Evolutionary conservation across 2,329 filamentous ascomycete genomes (phyloP).

Genomic region (Microdochium nivale): DNA sequence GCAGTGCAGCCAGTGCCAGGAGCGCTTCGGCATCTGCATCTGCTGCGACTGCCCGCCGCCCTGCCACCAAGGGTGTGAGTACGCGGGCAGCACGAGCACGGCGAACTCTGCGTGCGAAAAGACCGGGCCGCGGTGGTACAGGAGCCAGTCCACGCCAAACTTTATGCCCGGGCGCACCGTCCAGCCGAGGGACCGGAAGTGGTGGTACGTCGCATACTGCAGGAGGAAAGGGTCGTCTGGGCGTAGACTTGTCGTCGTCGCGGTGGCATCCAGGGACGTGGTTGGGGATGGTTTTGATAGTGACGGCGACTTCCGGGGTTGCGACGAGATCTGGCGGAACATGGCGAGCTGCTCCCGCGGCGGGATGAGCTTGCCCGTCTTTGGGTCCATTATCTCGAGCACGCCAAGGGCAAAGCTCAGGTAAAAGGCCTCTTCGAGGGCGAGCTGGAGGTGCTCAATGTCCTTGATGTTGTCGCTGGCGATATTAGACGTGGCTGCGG

Average conservation of each 20-base stretch:
- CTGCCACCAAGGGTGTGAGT: conserved; percentile 66
- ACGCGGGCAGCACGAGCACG: conserved; percentile 75
- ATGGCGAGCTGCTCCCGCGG: conserved; percentile 52
- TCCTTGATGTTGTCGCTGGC: conserved; percentile 27
- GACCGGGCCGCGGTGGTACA: conserved; percentile 87
- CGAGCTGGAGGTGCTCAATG: conserved; percentile 84
- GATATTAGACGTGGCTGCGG: background rate
- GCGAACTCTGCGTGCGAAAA: conserved; percentile 95
- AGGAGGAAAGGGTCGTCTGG: conserved; percentile 81
- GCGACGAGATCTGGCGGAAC: conserved; percentile 54
- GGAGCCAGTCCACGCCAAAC: conserved; percentile 88
- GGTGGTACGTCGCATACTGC: conserved; percentile 86
- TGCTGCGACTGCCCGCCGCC: conserved; percentile 30
- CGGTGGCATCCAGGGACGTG: background rate
- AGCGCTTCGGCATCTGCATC: conserved; percentile 31
- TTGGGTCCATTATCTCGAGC: conserved; percentile 51
- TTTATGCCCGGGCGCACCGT: conserved; percentile 88
- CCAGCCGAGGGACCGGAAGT: conserved; percentile 94
- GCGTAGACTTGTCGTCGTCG: background rate
- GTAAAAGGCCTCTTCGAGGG: conserved; percentile 86
- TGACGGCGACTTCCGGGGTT: background rate
- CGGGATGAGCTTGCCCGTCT: conserved; percentile 35
- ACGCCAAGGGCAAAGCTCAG: conserved; percentile 72
- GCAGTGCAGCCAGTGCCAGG: conserved; percentile 81
- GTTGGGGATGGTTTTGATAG: background rate